Base-by-base conservation (phyloP, 257 asterid species). In the Cruciata laevipes region DNA sequence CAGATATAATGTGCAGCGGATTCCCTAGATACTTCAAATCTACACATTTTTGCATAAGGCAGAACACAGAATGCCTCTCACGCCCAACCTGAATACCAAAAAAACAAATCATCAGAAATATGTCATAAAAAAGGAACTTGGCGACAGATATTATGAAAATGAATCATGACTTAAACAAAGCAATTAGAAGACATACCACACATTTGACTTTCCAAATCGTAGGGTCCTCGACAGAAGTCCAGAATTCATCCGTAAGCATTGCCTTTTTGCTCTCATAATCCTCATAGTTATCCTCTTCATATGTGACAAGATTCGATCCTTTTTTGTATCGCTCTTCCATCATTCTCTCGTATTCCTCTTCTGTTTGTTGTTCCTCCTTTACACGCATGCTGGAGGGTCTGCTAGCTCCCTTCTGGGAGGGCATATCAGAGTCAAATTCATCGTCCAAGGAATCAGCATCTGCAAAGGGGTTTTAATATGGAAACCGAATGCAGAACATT, bases 191-290 rank as follows among this genome's bases (percentile, higher is more conserved):
- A 44, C 65, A 8, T 84, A 94, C 99, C 97, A 77, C 82, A 88
- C 99, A 94, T 87, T 94, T 94, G 64, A 94, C 99, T 79, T 85
- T 94, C 99, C 99, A 94, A 66, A 88, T 76, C 31, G 53, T 65
- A 20, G 91, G 85, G 69, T 88, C 96, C 76, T 76, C 82, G 66
- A 80, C 69, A 82, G 89, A 77, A 51, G 84, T 84, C 51, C 73
- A 72, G 69, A 27, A 65, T 18, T 76, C 61, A 52, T 73, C 77
- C 65, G 73, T 69, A 33, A 84, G 84, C 69, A 75, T 17, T 35
- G 80, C 58, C 56, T 65, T 78, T 75, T 81, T 83, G 66, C 67
- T 71, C 71, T 94, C 97, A 69, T 76, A 63, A 37, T 37, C 42
- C 42, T 7, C 42, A 60, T 27, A 27, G 2, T 72, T 72, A 80